Base-by-base conservation (phyloP, 352 stramenopile genomes). In the Pythium phragmiticola region DNA sequence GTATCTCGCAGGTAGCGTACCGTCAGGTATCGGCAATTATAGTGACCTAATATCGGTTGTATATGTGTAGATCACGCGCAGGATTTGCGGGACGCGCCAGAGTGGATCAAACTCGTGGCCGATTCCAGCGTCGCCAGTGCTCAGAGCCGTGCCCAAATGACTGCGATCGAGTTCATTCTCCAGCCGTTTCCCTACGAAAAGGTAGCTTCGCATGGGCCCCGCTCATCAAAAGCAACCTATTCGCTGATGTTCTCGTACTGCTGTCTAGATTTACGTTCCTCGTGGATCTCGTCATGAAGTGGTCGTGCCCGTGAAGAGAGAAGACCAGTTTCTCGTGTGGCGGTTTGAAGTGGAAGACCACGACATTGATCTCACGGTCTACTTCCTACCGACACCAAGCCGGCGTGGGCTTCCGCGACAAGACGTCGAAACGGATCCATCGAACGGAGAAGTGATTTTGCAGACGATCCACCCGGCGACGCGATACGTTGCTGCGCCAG, bases 271-370 rank as follows among this genome's bases (percentile, higher is more conserved):
- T 57, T 63, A 68, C 47, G 45, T 72, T 21, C 66, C 74, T 17
- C 72, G 67, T 71, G 81, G 80, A 1, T 88, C 84, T 6, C 63
- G 61, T 7, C 78, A 90, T 57, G 79, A 92, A 46, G 65, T 89
- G 13, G 59, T 80, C n/a, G 66, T 92, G 30, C 74, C 72, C 11
- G 64, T 71, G 4, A 71, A 70, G 39, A 72, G 76, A 34, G 68
- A 69, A 0, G 66, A 71, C 11, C 84, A 90, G 37, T 89, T 86
- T 60, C 68, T 94, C 51, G 81, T 92, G 26, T 94, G 85, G 85
- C 88, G 88, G 51, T 94, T 94, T 56, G 85, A 92, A 50, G 50
- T 91, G 5, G 83, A 92, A 50, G 85, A 92, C 65, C 82, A 87
- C 57, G 83, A 94, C 58, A 78, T 94, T 42, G 82, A 92, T 36